These are phyloP conservation scores for Monosporascus sp. DNA, from an alignment of 2,329 filamentous ascomycete genomes.

Conservation along the genomic window DNA sequence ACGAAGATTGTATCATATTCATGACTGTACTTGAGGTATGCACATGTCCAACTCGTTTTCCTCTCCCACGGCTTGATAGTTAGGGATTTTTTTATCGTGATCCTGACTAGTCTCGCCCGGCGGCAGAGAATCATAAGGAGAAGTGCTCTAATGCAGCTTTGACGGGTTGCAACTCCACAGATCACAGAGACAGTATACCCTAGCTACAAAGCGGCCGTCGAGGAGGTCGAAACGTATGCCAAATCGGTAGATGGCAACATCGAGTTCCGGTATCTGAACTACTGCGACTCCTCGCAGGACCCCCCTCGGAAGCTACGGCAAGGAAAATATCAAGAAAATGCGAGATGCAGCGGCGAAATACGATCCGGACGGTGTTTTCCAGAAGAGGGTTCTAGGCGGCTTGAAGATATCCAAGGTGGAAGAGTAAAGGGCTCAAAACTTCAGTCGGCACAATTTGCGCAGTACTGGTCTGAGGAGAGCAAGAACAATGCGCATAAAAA, in stretches of 20 bases:
- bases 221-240: not conserved
- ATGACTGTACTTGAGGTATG: not conserved
- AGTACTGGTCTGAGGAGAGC: too few relatives aligned
- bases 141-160: not conserved
- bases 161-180: not conserved
- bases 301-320: constrained; percentile 2
- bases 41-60: too few relatives aligned
- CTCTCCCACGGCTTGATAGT: too few relatives aligned
- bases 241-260: not conserved
- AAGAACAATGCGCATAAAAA: too few relatives aligned
- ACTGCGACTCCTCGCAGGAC: not conserved
- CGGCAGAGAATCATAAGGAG: too few relatives aligned
- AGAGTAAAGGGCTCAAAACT: too few relatives aligned
- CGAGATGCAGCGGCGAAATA: constrained; percentile 1
- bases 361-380: not conserved
- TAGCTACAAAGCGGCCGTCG: not conserved
- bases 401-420: not conserved
- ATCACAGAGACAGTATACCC: not conserved
- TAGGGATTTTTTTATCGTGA: too few relatives aligned
- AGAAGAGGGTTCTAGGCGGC: not conserved
- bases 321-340: not conserved
- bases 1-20: constrained; percentile 6
- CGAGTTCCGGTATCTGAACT: constrained; percentile 1
- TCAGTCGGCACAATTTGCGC: too few relatives aligned
- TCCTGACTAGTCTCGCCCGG: too few relatives aligned